A percentile compares a stretch with the other conserved stretches of the same genome.
Evolutionary conservation across 2,329 filamentous ascomycete genomes (phyloP).

Genomic region (Calonectria honghensis): DNA sequence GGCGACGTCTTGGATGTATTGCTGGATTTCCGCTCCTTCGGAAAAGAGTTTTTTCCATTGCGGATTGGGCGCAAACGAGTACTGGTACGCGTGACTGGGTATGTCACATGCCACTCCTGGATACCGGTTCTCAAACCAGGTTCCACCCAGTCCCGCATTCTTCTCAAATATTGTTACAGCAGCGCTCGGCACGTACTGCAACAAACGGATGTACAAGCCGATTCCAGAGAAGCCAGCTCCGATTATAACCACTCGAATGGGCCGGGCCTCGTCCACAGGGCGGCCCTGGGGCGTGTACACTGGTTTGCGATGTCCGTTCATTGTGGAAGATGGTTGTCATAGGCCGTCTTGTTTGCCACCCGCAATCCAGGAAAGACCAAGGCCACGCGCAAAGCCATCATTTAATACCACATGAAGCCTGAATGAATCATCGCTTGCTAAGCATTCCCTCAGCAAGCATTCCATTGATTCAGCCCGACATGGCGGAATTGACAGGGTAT

Average conservation of each 20-base stretch:
- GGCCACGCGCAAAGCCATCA: not conserved
- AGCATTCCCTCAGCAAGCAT: not conserved
- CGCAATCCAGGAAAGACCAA: not conserved
- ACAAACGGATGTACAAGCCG: not conserved
- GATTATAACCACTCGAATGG: constrained; percentile 8
- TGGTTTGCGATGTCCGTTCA: constrained; percentile 8
- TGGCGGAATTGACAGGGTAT: not conserved
- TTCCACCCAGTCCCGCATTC: not conserved
- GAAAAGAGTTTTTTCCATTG: constrained; percentile 18
- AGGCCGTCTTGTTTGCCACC: not conserved
- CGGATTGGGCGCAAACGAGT: constrained; percentile 1
- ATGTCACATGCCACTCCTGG: constrained; percentile 14
- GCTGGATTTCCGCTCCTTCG: constrained; percentile 4
- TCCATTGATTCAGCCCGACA: not conserved
- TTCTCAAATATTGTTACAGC: not conserved
- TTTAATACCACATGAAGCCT: not conserved
- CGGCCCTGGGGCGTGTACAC: constrained; percentile 1
- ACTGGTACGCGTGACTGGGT: constrained; percentile 7
- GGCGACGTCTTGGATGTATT: constrained; percentile 6
- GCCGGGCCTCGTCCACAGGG: not conserved
- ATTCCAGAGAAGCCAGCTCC: constrained; percentile 15
- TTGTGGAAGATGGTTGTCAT: not conserved
- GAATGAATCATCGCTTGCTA: constrained; percentile 1
- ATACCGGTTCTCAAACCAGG: constrained; percentile 20
- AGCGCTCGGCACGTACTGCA: constrained; percentile 10